Evolutionary conservation across 495 filamentous ascomycete species (phyloP).

Genomic region (Ascobolus immersus): DNA sequence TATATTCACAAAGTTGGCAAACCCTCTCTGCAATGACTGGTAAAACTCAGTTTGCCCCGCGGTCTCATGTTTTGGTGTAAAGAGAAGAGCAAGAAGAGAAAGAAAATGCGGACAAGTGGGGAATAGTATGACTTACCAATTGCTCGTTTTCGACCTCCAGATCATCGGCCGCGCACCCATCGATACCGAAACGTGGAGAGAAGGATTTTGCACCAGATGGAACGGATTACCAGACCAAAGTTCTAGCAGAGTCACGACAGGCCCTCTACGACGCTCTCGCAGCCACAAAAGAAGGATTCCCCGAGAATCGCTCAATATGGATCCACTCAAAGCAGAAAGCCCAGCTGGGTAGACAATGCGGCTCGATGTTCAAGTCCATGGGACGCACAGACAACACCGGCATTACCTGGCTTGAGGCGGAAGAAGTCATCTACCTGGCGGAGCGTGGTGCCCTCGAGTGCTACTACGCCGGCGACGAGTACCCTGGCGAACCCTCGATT

Average conservation of each 20-base stretch:
- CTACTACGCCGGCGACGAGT: no score
- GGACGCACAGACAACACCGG: constrained; percentile 31
- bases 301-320: no score
- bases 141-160: neutral
- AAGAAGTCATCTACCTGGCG: constrained; percentile 70
- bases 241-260: constrained; percentile 51
- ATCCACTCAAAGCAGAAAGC: constrained; percentile 16
- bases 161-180: constrained; percentile 13
- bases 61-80: neutral
- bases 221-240: constrained; percentile 48
- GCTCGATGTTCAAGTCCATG: constrained; percentile 30
- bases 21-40: neutral
- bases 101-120: constrained; percentile 1
- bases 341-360: no score
- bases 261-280: constrained; percentile 72
- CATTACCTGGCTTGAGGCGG: constrained; percentile 59
- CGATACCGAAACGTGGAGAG: constrained; percentile 54
- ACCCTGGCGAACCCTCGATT: no score
- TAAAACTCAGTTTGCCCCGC: neutral
- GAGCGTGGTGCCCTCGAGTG: constrained; percentile 70
- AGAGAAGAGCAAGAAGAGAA: constrained; percentile 17
- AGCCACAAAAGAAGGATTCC: constrained; percentile 12
- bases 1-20: constrained; percentile 12
- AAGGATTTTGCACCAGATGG: constrained; percentile 94
- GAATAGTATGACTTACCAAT: neutral